Conservation (phyloP, 2,329 filamentous ascomycete species). For the Alternaria conjuncta region DNA sequence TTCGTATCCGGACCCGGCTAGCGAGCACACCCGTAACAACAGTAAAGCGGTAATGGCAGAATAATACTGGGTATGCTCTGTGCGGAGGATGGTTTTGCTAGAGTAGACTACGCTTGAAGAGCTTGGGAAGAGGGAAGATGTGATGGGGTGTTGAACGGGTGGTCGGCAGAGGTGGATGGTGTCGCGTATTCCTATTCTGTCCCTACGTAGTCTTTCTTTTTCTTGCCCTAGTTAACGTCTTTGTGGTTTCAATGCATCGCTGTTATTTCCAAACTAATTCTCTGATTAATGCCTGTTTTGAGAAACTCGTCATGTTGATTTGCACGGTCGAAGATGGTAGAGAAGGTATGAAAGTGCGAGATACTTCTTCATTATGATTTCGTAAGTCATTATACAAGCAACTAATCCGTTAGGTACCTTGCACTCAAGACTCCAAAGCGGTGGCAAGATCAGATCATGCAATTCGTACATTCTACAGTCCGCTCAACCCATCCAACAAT, state of each 20-base stretch:
- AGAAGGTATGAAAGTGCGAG: background rate
- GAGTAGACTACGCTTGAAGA: background rate
- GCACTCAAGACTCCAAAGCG: background rate
- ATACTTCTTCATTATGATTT: background rate
- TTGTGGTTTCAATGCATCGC: background rate
- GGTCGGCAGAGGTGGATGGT: background rate
- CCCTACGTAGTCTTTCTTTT: background rate
- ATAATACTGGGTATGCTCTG: background rate
- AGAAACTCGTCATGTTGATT: background rate
- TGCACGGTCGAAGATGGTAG: background rate
- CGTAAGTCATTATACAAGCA: background rate
- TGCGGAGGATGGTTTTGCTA: background rate
- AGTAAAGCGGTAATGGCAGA: background rate
- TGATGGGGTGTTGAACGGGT: background rate
- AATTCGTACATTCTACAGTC: constrained; percentile 14
- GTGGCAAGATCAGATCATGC: background rate
- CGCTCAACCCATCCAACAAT: constrained; percentile 44
- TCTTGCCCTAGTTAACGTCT: background rate
- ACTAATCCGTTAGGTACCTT: background rate
- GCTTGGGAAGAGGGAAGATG: background rate
- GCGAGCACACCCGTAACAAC: background rate
- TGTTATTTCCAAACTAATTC: background rate
- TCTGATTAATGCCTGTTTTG: background rate
- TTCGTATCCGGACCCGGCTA: background rate
- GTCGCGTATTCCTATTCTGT: background rate